Percentiles rank a stretch among this genome's conserved stretches.
Evolutionary conservation across 2,329 filamentous ascomycete species (phyloP).

Genomic region (Aotearoamyces nothofagi): DNA sequence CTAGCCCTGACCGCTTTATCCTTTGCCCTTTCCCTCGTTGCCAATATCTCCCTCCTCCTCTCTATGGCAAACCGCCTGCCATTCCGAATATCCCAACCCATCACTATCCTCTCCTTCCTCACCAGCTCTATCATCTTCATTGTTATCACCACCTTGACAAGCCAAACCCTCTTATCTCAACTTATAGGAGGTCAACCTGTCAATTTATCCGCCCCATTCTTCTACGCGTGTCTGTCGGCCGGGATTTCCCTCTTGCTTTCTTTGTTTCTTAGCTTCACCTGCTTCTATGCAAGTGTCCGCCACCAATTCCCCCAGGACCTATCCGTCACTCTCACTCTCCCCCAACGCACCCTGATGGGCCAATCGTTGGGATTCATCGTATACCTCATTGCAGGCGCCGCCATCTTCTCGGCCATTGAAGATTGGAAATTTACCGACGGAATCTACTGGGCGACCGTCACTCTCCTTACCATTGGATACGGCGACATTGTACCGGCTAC

Average conservation of each 20-base stretch:
- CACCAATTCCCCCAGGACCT: conserved; percentile 57
- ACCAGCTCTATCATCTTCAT: too few relatives aligned
- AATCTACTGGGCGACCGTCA: conserved; percentile 63
- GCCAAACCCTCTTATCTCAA: too few relatives aligned
- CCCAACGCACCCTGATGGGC: conserved; percentile 76
- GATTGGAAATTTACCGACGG: conserved; percentile 62
- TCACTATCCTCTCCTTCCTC: too few relatives aligned
- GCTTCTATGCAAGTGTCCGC: conserved; percentile 62
- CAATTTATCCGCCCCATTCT: too few relatives aligned
- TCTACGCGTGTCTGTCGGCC: conserved; percentile 70
- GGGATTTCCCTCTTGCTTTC: conserved; percentile 64
- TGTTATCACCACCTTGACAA: too few relatives aligned
- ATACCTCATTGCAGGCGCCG: conserved; percentile 65
- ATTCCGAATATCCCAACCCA: too few relatives aligned
- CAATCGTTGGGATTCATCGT: conserved; percentile 78
- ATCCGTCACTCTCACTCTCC: conserved; percentile 62
- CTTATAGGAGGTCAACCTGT: too few relatives aligned
- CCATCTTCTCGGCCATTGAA: conserved; percentile 59
- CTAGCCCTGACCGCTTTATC: too few relatives aligned
- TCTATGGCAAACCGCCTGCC: too few relatives aligned
- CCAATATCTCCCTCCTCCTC: too few relatives aligned
- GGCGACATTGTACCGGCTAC: conserved; percentile 33
- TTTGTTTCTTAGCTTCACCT: conserved; percentile 63
- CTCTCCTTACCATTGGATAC: conserved; percentile 45
- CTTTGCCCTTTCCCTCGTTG: too few relatives aligned